These are phyloP conservation scores for Torulaspora microellipsoides DNA, from an alignment of 805 yeast genomes.

Conservation along the genomic window DNA sequence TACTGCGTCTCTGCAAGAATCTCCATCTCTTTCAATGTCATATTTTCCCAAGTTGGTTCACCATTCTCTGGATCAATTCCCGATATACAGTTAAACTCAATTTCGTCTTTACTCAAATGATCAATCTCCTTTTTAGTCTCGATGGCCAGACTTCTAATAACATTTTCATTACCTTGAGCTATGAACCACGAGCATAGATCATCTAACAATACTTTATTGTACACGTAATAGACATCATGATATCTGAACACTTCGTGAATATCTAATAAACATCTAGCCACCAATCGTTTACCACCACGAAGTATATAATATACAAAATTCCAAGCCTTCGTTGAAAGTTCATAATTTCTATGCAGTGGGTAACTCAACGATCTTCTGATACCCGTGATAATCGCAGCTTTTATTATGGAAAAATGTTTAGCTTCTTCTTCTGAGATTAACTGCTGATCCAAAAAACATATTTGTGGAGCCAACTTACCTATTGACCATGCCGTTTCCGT, in stretches of 20 bases:
- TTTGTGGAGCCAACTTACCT: slow-evolving; percentile 79
- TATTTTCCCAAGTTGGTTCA: slow-evolving; percentile 40
- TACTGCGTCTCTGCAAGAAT: slow-evolving; percentile 50
- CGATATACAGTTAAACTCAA: slow-evolving; percentile 42
- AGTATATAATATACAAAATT: slow-evolving; percentile 63
- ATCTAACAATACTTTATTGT: slow-evolving; percentile 69
- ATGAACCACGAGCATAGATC: slow-evolving; percentile 76
- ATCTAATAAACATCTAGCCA: slow-evolving; percentile 56
- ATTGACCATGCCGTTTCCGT: slow-evolving; percentile 93
- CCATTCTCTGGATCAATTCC: slow-evolving; percentile 35
- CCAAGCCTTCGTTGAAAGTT: slow-evolving; percentile 60
- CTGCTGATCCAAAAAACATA: slow-evolving; percentile 64
- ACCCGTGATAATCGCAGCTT: slow-evolving; percentile 54
- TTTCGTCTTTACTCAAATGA: slow-evolving; percentile 39
- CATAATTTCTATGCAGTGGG: slow-evolving; percentile 74
- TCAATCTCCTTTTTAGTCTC: slow-evolving; percentile 48
- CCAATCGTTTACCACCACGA: slow-evolving; percentile 61
- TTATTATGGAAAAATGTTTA: slow-evolving; percentile 35
- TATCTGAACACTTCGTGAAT: slow-evolving; percentile 69
- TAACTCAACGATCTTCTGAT: slow-evolving; percentile 69
- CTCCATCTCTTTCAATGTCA: slow-evolving; percentile 55
- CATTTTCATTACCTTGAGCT: slow-evolving; percentile 51
- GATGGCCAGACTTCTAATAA: slow-evolving; percentile 59
- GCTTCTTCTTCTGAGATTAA: slow-evolving; percentile 34
- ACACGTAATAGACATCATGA: slow-evolving; percentile 82